Conservation (phyloP, 1,284 basidiomycete species). For the Flammula alnicola region DNA sequence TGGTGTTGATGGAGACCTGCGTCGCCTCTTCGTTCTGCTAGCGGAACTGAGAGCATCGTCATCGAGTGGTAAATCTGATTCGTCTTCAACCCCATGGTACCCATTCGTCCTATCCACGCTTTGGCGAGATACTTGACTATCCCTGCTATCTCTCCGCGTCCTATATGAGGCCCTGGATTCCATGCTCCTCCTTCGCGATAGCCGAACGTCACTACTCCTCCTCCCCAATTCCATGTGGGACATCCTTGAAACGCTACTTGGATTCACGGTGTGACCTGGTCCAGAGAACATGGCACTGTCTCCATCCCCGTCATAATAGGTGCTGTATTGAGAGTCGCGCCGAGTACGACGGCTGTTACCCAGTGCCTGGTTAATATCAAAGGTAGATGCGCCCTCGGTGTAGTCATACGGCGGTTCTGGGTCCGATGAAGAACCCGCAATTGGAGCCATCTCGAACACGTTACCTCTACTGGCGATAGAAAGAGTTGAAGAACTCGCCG, state of each 20-base stretch:
- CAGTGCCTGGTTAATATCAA: slow-evolving; percentile 68
- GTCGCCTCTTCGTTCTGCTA: slow-evolving; percentile 31
- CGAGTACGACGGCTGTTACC: slow-evolving; percentile 53
- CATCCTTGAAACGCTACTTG: slow-evolving; percentile 81
- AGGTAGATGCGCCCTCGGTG: slow-evolving; percentile 80
- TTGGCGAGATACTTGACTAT: slow-evolving; percentile 50
- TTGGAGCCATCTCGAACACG: slow-evolving; percentile 44
- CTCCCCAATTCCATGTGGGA: slow-evolving; percentile 59
- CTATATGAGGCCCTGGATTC: slow-evolving; percentile 46
- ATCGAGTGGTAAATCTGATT: slow-evolving; percentile 29
- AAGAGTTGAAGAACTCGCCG: slow-evolving; percentile 16
- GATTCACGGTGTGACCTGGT: slow-evolving; percentile 70
- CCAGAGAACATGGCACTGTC: slow-evolving; percentile 77
- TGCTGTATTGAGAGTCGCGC: slow-evolving; percentile 68
- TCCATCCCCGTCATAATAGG: slow-evolving; percentile 59
- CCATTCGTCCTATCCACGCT: slow-evolving; percentile 33
- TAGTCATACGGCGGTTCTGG: slow-evolving; percentile 57
- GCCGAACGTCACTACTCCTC: slow-evolving; percentile 59
- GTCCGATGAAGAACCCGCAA: slow-evolving; percentile 37
- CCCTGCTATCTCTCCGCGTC: slow-evolving; percentile 55
- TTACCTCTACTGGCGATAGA: slow-evolving; percentile 26
- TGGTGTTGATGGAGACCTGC: slow-evolving; percentile 41
- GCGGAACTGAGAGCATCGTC: slow-evolving; percentile 30
- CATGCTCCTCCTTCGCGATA: slow-evolving; percentile 55
- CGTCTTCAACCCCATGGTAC: slow-evolving; percentile 31